Evolutionary conservation across 1,284 basidiomycete genomes (phyloP).

Genomic region (Leucoagaricus sp.): DNA sequence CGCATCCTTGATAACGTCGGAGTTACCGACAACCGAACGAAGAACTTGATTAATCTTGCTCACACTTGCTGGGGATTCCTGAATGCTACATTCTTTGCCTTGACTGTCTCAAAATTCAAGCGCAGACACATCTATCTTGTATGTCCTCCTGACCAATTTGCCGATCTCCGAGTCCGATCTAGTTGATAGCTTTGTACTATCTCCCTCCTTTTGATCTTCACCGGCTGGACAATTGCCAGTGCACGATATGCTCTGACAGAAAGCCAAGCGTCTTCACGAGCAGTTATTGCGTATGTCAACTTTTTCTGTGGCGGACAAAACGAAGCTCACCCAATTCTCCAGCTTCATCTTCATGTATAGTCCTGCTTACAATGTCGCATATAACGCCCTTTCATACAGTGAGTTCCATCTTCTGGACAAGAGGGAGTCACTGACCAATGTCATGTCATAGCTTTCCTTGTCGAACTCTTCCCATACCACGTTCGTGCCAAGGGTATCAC

Average conservation of each 20-base stretch:
- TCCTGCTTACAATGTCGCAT: slow-evolving; percentile 50
- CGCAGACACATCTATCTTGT: slow-evolving; percentile 53
- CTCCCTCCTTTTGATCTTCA: slow-evolving; percentile 49
- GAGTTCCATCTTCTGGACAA: slow-evolving; percentile 17
- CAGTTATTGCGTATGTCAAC: slow-evolving; percentile 50
- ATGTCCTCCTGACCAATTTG: too few species aligned
- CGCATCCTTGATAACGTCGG: slow-evolving; percentile 48
- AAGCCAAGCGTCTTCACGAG: slow-evolving; percentile 45
- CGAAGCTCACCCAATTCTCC: too few species aligned
- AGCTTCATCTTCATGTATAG: slow-evolving; percentile 59
- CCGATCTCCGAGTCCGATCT: too few species aligned
- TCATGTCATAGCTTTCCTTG: slow-evolving; percentile 49
- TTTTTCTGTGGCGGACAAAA: neutral
- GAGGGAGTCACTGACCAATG: neutral
- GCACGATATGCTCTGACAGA: slow-evolving; percentile 45
- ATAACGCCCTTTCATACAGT: slow-evolving; percentile 52
- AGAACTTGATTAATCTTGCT: slow-evolving; percentile 57
- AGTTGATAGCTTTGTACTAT: slow-evolving; percentile 41
- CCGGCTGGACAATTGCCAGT: slow-evolving; percentile 54
- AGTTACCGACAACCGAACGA: slow-evolving; percentile 46
- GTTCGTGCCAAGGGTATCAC: slow-evolving; percentile 51
- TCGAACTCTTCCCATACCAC: slow-evolving; percentile 54
- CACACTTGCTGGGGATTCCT: slow-evolving; percentile 56
- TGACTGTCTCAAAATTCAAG: slow-evolving; percentile 48
- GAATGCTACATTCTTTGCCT: slow-evolving; percentile 50